Evolutionary conservation across 164 flowering plant species (phyloP).

Genomic region (Dillenia turbinata): DNA sequence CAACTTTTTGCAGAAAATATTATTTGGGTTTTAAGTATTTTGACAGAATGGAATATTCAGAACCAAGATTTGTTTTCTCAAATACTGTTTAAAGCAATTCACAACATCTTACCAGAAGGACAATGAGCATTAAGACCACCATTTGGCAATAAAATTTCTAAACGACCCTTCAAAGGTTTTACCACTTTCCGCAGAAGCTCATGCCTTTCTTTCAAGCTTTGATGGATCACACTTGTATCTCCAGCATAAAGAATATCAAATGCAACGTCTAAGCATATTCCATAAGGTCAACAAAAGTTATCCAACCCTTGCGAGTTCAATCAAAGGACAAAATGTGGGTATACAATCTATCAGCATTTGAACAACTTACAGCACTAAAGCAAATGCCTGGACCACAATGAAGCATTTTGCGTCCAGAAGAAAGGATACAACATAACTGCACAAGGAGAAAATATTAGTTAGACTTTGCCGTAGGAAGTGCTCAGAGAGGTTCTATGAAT

Average conservation of each 20-base stretch:
- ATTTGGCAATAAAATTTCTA: conserved; percentile 82
- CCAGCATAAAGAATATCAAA: conserved; percentile 95
- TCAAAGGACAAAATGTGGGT: background rate
- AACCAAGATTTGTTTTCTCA: too few relatives aligned
- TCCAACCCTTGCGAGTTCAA: conserved; percentile 1
- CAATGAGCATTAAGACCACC: conserved; percentile 63
- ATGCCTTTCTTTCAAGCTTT: conserved; percentile 85
- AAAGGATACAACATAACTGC: conserved; percentile 98
- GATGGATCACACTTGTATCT: conserved; percentile 97
- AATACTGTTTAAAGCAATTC: too few relatives aligned
- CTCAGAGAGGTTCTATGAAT: background rate
- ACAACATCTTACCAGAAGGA: conserved; percentile 39
- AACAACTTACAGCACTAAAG: background rate
- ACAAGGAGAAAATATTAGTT: conserved; percentile 15
- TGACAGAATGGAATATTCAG: too few relatives aligned
- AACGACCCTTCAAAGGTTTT: conserved; percentile 71
- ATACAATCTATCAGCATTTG: background rate
- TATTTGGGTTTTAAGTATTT: too few relatives aligned
- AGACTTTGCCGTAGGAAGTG: conserved; percentile 4
- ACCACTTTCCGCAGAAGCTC: conserved; percentile 71
- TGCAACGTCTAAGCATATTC: conserved; percentile 64
- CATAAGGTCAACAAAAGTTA: conserved; percentile 29
- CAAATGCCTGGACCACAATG: too few relatives aligned
- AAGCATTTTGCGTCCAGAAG: too few relatives aligned
- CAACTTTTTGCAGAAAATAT: too few relatives aligned